phyloP scores from a whole-genome alignment of 2,329 filamentous ascomycete genomes.

The Stachybotrys echinatus region DNA sequence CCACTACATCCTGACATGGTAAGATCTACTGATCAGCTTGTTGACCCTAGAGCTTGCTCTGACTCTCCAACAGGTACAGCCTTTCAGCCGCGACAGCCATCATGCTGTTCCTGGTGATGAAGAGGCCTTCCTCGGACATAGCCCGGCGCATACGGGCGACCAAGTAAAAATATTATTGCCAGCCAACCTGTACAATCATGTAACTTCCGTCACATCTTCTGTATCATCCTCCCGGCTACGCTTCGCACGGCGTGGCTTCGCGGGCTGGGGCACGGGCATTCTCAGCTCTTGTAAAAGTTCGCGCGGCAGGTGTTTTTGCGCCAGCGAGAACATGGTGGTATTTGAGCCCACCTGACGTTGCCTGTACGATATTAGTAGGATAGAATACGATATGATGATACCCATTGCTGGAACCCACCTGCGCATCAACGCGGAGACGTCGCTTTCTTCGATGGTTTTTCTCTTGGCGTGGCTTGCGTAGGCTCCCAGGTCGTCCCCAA shows the following conservation, averaged over 20 bases:
- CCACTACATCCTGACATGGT: conserved; percentile 99
- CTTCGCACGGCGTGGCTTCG: conserved; percentile 38
- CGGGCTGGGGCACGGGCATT: conserved; percentile 55
- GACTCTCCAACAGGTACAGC: conserved; percentile 62
- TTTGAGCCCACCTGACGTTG: conserved; percentile 69
- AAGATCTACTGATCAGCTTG: conserved; percentile 28
- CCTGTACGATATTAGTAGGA: conserved; percentile 42
- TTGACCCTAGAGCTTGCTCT: conserved; percentile 3
- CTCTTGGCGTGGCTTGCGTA: conserved; percentile 79
- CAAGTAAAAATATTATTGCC: conserved; percentile 10
- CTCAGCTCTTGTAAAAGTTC: conserved; percentile 79
- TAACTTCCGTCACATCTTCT: conserved; percentile 28
- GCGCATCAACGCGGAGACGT: conserved; percentile 76
- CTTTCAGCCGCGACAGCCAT: conserved; percentile 79
- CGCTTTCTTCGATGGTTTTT: conserved; percentile 80
- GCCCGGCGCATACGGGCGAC: conserved; percentile 68
- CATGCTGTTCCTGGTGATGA: conserved; percentile 95
- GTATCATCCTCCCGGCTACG: conserved; percentile 22
- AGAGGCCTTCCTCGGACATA: conserved; percentile 73
- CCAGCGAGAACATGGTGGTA: conserved; percentile 79
- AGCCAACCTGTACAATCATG: conserved; percentile 16
- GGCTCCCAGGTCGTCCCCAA: conserved; percentile 70
- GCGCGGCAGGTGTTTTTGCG: conserved; percentile 73
- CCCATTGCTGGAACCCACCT: conserved; percentile 53
- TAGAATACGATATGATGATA: conserved; percentile 13